A percentile compares a stretch with the other conserved stretches of the same genome.
phyloP scores from a whole-genome alignment of 768 basidiomycete species.

The Boletellus sp. region DNA sequence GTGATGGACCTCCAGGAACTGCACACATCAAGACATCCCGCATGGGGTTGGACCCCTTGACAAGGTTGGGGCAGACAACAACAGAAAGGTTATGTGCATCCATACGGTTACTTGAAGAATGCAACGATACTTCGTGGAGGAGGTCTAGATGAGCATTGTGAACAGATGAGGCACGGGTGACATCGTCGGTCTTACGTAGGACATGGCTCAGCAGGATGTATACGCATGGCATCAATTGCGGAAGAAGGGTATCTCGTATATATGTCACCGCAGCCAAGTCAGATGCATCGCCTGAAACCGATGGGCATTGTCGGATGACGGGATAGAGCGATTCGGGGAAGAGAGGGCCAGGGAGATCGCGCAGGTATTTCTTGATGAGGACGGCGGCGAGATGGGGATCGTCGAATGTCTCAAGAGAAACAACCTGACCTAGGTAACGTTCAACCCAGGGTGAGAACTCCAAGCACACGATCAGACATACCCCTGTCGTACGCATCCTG shows the following conservation, averaged over 20 bases:
- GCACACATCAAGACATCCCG: constrained; percentile 74
- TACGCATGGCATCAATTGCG: constrained; percentile 63
- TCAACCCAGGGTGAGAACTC: constrained; percentile 4
- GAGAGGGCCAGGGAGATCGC: constrained; percentile 75
- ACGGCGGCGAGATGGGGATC: constrained; percentile 84
- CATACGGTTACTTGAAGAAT: constrained; percentile 69
- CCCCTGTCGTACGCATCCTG: constrained; percentile 86
- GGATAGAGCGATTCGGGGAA: constrained; percentile 71
- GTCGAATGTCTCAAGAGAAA: constrained; percentile 69
- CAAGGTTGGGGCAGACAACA: constrained; percentile 76
- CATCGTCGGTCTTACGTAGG: constrained; percentile 44
- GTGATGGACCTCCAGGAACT: constrained; percentile 48
- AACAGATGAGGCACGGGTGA: constrained; percentile 5
- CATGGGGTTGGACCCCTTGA: constrained; percentile 62
- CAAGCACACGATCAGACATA: constrained; percentile 15
- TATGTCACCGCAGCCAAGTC: constrained; percentile 61
- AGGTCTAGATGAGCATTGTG: constrained; percentile 47
- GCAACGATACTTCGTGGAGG: constrained; percentile 73
- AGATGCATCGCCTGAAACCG: constrained; percentile 44
- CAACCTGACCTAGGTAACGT: constrained; percentile 57
- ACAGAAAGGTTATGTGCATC: constrained; percentile 79
- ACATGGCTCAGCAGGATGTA: constrained; percentile 72
- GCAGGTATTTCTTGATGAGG: constrained; percentile 79
- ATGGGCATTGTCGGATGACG: constrained; percentile 64
- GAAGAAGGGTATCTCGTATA: constrained; percentile 64